phyloP scores from a whole-genome alignment of 768 basidiomycete species.

The Trametes cinnabarina region DNA sequence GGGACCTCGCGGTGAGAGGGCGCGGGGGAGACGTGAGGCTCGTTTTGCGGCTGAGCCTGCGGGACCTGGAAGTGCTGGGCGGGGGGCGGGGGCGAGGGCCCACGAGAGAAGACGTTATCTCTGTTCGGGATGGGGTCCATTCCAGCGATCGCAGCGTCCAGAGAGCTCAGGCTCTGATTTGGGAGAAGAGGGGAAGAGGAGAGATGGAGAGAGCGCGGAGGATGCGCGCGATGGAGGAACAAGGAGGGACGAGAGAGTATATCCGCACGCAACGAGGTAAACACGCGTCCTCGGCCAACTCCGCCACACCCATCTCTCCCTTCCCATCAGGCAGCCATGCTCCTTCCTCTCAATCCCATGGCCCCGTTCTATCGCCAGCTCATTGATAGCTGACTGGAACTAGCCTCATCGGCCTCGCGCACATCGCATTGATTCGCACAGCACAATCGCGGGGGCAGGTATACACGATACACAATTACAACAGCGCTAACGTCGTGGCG shows the following conservation, averaged over 20 bases:
- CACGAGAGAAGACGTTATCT: conserved; percentile 33
- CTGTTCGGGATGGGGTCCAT: conserved; percentile 31
- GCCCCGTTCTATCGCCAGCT: conserved; percentile 9
- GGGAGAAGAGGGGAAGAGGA: conserved; percentile 15
- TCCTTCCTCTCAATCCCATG: conserved; percentile 5
- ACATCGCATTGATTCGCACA: neutral
- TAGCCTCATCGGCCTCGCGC: neutral
- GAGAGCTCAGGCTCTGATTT: neutral
- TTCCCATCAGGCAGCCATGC: neutral
- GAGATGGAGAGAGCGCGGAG: conserved; percentile 22
- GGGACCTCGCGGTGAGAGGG: conserved; percentile 37
- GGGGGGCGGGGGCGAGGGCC: conserved; percentile 30
- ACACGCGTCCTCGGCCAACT: conserved; percentile 20
- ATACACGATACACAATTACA: conserved; percentile 18
- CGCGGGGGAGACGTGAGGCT: conserved; percentile 34
- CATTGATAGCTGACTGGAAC: neutral
- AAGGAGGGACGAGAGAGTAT: neutral
- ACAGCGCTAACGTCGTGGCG: neutral
- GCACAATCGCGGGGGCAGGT: conserved; percentile 11
- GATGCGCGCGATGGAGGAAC: conserved; percentile 17
- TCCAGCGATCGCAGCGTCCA: conserved; percentile 19
- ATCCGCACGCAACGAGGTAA: conserved; percentile 21
- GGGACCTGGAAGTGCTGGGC: conserved; percentile 25
- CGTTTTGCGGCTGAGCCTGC: conserved; percentile 24
- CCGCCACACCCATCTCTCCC: conserved; percentile 7